Base-by-base conservation (phyloP, 345 rosid species). In the Excoecaria agallocha region DNA sequence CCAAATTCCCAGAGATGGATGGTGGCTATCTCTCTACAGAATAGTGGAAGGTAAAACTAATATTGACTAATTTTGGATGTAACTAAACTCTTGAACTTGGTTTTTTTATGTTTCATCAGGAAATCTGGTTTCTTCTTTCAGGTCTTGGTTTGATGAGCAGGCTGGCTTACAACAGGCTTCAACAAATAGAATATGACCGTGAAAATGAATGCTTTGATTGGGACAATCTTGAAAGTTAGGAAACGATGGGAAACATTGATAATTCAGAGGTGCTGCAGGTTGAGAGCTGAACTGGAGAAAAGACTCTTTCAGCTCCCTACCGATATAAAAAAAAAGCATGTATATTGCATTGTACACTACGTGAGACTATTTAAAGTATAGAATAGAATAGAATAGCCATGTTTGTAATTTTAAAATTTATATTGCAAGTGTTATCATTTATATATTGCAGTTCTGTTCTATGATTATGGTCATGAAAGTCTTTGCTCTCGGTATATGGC, bases 21-120 rank as follows among this genome's bases (percentile, higher is more conserved):
- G 99, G 99, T 90, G 97, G 97, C 86, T 98, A 9, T 80, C 98
- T 65, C 88, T 95, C 61, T 90, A 91, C 89, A 87, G 78, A 82
- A 84, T 93, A 85, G 77, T 95, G 63, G 97, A 93, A 93, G 99
- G 99, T 93, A 85, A 48, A 64, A 30, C 54, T 22, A 16, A 49
- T 46, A 1, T 30, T 30, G 30, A 30, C 30, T 30, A 30, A 30
- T 30, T 30, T 30, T 2, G 2, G 30, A 30, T 30, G 30, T 30
- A 30, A 30, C 30, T 30, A 30, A 30, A 30, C 30, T 30, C 30
- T 30, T 30, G 30, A 30, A 30, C 30, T 30, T 30, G 30, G 30
- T 30, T 30, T 30, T 30, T 30, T 2, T 30, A 30, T 30, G 30
- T 30, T 30, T 30, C 30, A 30, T 30, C 30, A 30, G 30, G 30